Evolutionary conservation across 768 basidiomycete species (phyloP).

Genomic region (Rhodocollybia butyracea): DNA sequence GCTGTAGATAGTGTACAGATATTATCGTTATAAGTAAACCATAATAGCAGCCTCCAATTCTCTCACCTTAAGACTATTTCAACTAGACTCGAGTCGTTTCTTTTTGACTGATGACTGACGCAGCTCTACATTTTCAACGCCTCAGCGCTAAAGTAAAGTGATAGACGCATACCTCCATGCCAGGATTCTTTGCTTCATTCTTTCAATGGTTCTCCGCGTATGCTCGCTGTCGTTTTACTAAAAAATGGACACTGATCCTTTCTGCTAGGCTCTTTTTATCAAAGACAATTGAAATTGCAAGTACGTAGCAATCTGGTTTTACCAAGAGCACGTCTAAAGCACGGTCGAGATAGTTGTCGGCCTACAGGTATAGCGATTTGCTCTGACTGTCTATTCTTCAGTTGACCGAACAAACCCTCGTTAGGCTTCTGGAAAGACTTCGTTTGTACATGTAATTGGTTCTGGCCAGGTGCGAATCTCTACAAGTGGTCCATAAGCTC

Average conservation of each 20-base stretch:
- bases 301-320: too few species aligned
- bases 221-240: conserved; percentile 11
- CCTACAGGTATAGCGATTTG: conserved; percentile 48
- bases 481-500: neutral
- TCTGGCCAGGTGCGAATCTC: conserved; percentile 62
- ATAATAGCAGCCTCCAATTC: too few species aligned
- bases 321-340: too few species aligned
- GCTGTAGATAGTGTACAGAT: too few species aligned
- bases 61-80: too few species aligned
- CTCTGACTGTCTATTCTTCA: neutral
- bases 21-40: too few species aligned
- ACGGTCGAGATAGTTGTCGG: too few species aligned
- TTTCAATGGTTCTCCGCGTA: conserved; percentile 57
- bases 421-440: conserved; percentile 93
- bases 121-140: too few species aligned
- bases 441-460: conserved; percentile 88
- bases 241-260: too few species aligned
- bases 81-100: too few species aligned
- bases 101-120: too few species aligned
- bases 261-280: conserved; percentile 69
- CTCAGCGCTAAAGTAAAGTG: too few species aligned
- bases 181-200: conserved; percentile 46
- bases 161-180: neutral
- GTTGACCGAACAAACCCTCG: conserved; percentile 2
- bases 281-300: conserved; percentile 66